These are phyloP conservation scores for Hymenoscyphus repandus DNA, from an alignment of 2,329 filamentous ascomycete genomes.

Conservation along the genomic window DNA sequence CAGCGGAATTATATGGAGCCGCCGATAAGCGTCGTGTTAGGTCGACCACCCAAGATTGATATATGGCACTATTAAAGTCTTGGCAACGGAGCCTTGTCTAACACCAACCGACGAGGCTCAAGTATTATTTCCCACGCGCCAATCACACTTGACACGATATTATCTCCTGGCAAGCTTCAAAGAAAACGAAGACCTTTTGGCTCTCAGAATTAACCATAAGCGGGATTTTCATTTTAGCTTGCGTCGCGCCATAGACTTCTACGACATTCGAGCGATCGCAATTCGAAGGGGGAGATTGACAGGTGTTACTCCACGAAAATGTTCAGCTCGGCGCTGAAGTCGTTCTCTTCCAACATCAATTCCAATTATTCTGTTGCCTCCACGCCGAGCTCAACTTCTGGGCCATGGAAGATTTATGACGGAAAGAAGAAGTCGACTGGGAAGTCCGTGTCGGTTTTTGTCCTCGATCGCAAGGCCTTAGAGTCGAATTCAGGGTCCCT, in stretches of 20 bases:
- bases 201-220: no score
- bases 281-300: constrained; percentile 6
- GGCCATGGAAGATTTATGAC: constrained; percentile 96
- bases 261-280: neutral
- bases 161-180: neutral
- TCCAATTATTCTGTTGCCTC: constrained; percentile 83
- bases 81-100: constrained; percentile 4
- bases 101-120: constrained; percentile 3
- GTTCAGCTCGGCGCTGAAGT: constrained; percentile 92
- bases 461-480: constrained; percentile 86
- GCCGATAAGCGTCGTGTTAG: neutral
- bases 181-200: no score
- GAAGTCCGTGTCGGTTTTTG: constrained; percentile 83
- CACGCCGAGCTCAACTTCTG: constrained; percentile 71
- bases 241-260: no score
- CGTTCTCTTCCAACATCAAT: constrained; percentile 86
- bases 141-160: neutral
- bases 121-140: neutral
- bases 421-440: constrained; percentile 94
- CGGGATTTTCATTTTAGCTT: no score
- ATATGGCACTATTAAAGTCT: neutral
- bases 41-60: neutral
- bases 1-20: neutral
- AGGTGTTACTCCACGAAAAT: constrained; percentile 45
- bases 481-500: constrained; percentile 63